phyloP scores from a whole-genome alignment of 2,329 filamentous ascomycete genomes.

The Exserohilum turcica region DNA sequence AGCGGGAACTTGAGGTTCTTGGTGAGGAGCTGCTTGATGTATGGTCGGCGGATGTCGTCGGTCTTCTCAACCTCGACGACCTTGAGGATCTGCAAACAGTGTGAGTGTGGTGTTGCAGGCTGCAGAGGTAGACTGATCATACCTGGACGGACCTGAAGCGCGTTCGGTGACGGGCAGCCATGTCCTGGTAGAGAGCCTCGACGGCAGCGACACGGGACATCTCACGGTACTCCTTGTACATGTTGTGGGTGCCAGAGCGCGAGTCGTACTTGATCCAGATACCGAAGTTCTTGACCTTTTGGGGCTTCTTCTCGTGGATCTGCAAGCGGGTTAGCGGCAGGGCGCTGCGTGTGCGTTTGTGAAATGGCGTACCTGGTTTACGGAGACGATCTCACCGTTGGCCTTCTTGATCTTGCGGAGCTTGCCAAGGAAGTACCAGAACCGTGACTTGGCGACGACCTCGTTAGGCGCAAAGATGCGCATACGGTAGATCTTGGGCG shows the following conservation, averaged over 20 bases:
- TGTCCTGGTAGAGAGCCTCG: conserved; percentile 98
- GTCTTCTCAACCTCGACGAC: conserved; percentile 96
- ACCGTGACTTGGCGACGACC: conserved; percentile 98
- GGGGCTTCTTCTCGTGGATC: conserved; percentile 98
- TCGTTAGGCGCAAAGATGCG: conserved; percentile 98
- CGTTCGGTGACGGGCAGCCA: conserved; percentile 97
- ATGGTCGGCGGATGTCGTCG: conserved; percentile 94
- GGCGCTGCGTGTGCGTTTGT: not conserved
- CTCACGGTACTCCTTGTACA: conserved; percentile 99
- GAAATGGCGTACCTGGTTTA: conserved; percentile 80
- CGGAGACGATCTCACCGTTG: conserved; percentile 96
- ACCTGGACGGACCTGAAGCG: conserved; percentile 99
- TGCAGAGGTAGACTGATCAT: conserved; percentile 51
- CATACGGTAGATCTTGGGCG: conserved; percentile 99
- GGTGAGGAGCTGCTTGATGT: conserved; percentile 97
- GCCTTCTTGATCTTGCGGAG: conserved; percentile 99
- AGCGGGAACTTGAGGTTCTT: conserved; percentile 98
- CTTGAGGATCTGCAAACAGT: conserved; percentile 78
- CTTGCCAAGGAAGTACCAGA: conserved; percentile 99
- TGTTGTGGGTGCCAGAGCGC: conserved; percentile 99
- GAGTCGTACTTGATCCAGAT: conserved; percentile 99
- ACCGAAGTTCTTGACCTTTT: conserved; percentile 99
- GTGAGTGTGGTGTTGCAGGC: conserved; percentile 1
- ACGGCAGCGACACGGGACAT: conserved; percentile 95
- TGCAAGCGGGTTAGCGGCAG: conserved; percentile 47